Evolutionary conservation across 2,329 filamentous ascomycete genomes (phyloP), one percentile per base, ranked within the genome.

Genomic region (Colletotrichum agaves): DNA sequence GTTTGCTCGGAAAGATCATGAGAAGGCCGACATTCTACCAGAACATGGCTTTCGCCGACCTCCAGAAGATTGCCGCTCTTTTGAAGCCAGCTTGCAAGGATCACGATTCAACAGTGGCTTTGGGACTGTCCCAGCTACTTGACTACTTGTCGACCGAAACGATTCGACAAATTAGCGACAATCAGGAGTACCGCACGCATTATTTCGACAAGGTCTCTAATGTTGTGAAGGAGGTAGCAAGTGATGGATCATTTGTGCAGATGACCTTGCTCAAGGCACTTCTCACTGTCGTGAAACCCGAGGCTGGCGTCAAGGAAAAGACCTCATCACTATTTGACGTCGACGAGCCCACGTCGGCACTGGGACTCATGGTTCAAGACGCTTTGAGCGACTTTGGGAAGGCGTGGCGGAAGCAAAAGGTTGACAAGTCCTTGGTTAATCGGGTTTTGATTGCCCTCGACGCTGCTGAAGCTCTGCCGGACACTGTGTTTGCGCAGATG

Each of bases 21-120:
- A 74, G 75, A 5, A 79, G 80, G n/a, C 80, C 85, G 0, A 86
- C 84, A 0, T 85, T 85, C 63, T 85, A 87, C 70, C 77, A 84
- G 70, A 77, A 74, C 0, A 81, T 87, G 76, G 73, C 67, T 1
- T 87, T 82, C 56, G 70, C 72, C 0, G 74, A 80, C 60, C 74
- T 81, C 5, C 73, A 77, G 2, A 73, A 75, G 5, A 69, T 79
- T 8, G 79, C 79, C 2, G 74, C 79, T 41, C 73, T 74, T 6
- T 70, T 79, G 64, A 76, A 70, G 11, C 21, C 58, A 3, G 46
- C 56, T 7, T 59, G 61, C 19, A 46, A 15, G 11, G 31, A 60
- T 7, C 55, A 39, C 53, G 31, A 62, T 61, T 61, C 69, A 2
- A 56, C 7, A 11, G 47, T 52, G 2, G 57, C 58, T 17, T 15